These are phyloP conservation scores for Pelargonium cotyledonis DNA, from an alignment of 441 rosid genomes.

Conservation along the genomic window DNA sequence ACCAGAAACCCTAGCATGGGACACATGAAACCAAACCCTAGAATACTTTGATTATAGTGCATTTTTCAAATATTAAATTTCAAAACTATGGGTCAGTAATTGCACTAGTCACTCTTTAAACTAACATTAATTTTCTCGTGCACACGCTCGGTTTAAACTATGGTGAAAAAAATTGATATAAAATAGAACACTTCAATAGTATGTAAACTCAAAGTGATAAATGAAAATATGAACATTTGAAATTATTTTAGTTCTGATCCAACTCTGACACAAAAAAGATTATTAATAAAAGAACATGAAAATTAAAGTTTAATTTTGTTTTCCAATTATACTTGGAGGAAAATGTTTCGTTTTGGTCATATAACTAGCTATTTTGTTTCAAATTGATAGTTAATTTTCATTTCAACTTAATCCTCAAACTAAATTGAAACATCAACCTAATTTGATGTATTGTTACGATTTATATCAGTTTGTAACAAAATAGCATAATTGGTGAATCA, in stretches of 20 bases:
- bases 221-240: background rate
- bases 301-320: no score
- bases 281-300: no score
- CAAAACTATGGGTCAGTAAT: background rate
- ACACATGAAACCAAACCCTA: conserved; percentile 20
- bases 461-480: no score
- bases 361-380: no score
- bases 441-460: no score
- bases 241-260: background rate
- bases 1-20: conserved; percentile 11
- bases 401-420: no score
- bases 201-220: background rate
- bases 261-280: no score
- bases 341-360: no score
- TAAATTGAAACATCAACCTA: no score
- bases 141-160: background rate
- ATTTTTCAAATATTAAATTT: conserved; percentile 1
- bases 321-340: no score
- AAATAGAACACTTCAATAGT: background rate
- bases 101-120: background rate
- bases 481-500: no score
- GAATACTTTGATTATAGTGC: conserved; percentile 29
- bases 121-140: conserved; percentile 5
- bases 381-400: no score
- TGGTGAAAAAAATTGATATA: background rate